These are phyloP conservation scores for Meyerozyma sp. DNA, from an alignment of 1,139 yeast genomes.

Conservation along the genomic window DNA sequence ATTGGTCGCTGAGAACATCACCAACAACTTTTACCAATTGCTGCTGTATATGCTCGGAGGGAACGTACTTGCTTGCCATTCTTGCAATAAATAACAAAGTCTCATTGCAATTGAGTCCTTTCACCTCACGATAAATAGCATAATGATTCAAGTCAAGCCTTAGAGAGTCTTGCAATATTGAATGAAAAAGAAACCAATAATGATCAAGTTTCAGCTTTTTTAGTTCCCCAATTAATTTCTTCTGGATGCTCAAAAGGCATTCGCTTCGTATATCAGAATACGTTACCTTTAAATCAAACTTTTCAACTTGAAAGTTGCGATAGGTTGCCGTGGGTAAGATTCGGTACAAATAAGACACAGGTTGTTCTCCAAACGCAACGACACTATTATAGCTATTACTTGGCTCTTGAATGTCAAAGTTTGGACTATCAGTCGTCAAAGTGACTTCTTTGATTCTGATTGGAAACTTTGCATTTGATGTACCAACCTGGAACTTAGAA, in stretches of 20 bases:
- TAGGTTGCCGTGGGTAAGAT: conserved; percentile 25
- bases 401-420: conserved; percentile 33
- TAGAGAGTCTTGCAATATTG: conserved; percentile 18
- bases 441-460: conserved; percentile 45
- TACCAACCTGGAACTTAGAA: conserved; percentile 65
- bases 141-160: conserved; percentile 34
- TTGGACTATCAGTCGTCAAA: conserved; percentile 29
- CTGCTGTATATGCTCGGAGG: conserved; percentile 6
- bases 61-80: conserved; percentile 12
- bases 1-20: conserved; percentile 6
- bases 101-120: conserved; percentile 15
- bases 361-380: conserved; percentile 65
- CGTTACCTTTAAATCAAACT: conserved; percentile 35
- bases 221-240: conserved; percentile 4
- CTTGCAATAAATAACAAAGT: conserved; percentile 11
- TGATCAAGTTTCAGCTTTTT: conserved; percentile 8
- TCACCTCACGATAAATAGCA: conserved; percentile 25
- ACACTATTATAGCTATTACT: conserved; percentile 17
- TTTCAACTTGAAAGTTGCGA: conserved; percentile 23
- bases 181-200: conserved; percentile 23
- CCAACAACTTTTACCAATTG: conserved; percentile 11
- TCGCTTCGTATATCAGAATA: conserved; percentile 46
- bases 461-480: conserved; percentile 49
- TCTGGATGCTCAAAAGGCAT: conserved; percentile 17
- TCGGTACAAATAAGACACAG: conserved; percentile 56